Percentiles rank a stretch among this genome's conserved stretches.
These are phyloP conservation scores for Cicer judaicum DNA, from an alignment of 306 rosid genomes.

Conservation along the genomic window DNA sequence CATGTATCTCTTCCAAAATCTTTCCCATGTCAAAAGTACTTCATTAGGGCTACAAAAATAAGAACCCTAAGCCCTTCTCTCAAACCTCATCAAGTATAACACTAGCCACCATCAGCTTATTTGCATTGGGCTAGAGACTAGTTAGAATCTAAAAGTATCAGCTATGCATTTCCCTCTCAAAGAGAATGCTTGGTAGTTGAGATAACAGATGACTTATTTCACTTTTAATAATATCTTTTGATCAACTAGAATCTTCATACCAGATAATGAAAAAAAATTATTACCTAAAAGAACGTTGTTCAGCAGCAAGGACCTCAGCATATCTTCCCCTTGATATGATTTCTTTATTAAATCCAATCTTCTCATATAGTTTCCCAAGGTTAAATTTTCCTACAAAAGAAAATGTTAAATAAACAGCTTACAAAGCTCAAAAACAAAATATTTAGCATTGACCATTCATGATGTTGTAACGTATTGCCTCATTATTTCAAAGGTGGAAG, in stretches of 20 bases:
- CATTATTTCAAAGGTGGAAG: slow-evolving; percentile 7
- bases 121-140: background rate
- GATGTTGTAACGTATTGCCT: slow-evolving; percentile 17
- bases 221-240: slow-evolving; percentile 7
- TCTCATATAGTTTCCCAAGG: slow-evolving; percentile 88
- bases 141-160: slow-evolving; percentile 4
- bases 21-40: no score
- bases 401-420: slow-evolving; percentile 22
- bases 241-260: slow-evolving; percentile 27
- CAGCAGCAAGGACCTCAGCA: slow-evolving; percentile 86
- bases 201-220: slow-evolving; percentile 34
- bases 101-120: background rate
- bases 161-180: slow-evolving; percentile 3
- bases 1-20: no score
- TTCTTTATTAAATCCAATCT: slow-evolving; percentile 94
- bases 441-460: slow-evolving; percentile 25
- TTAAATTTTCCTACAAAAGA: slow-evolving; percentile 73
- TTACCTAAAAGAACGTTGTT: slow-evolving; percentile 90
- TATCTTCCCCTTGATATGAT: slow-evolving; percentile 87
- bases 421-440: slow-evolving; percentile 5
- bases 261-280: slow-evolving; percentile 18
- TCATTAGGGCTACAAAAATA: no score
- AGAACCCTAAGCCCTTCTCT: no score
- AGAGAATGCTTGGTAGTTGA: slow-evolving; percentile 16
- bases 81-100: no score